Evolutionary conservation across 129 eudicot species (phyloP).

Genomic region (Pulicaria dysenterica): DNA sequence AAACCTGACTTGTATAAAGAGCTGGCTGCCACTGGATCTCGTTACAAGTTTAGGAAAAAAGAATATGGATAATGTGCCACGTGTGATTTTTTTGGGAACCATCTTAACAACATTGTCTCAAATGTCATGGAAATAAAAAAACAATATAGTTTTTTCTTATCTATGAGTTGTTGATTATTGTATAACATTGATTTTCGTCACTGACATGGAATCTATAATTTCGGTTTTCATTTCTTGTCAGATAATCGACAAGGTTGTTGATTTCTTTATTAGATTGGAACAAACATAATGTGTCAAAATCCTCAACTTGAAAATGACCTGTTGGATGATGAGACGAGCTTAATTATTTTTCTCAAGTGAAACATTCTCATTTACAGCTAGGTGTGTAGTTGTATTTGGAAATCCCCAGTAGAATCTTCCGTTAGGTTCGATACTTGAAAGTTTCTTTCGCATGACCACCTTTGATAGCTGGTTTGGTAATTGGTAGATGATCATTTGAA

Average conservation of each 20-base stretch:
- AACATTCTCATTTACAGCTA: neutral
- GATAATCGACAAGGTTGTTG: too few species aligned
- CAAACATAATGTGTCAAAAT: neutral
- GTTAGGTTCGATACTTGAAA: neutral
- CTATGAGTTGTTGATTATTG: neutral
- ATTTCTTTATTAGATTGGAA: neutral
- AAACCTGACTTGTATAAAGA: neutral
- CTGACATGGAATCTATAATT: neutral
- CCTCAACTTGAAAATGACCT: neutral
- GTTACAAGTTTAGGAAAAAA: neutral
- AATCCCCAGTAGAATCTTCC: neutral
- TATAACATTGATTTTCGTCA: neutral
- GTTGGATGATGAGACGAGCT: neutral
- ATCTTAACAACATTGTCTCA: neutral
- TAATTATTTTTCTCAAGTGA: neutral
- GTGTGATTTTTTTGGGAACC: neutral
- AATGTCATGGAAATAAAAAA: neutral
- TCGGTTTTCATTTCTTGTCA: neutral
- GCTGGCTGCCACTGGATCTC: neutral
- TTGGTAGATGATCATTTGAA: slow-evolving; percentile 15
- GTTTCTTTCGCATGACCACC: neutral
- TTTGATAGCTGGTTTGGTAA: slow-evolving; percentile 9
- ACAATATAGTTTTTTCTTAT: neutral
- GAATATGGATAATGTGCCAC: neutral
- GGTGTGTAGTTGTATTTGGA: neutral